These are phyloP conservation scores for Apiospora arundinis DNA, from an alignment of 2,329 filamentous ascomycete species.

Conservation along the genomic window DNA sequence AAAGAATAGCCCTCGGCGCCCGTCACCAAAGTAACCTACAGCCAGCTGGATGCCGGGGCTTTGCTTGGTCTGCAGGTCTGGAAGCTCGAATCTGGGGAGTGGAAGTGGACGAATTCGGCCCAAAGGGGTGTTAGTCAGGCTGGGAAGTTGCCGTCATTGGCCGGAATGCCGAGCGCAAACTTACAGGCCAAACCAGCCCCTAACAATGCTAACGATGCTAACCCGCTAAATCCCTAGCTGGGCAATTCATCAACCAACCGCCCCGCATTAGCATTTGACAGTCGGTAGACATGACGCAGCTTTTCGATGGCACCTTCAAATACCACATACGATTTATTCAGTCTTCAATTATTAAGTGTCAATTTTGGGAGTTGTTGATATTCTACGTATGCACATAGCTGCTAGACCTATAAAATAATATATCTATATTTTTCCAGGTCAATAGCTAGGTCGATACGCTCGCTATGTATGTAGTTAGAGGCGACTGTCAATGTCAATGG, in stretches of 20 bases:
- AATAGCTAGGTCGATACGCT: too few species aligned
- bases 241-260: background rate
- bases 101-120: slow-evolving; percentile 40
- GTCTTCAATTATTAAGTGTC: too few species aligned
- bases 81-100: slow-evolving; percentile 23
- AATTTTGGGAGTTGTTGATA: too few species aligned
- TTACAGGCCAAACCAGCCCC: background rate
- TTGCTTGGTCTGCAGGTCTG: background rate
- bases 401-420: too few species aligned
- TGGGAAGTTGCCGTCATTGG: slow-evolving; percentile 47
- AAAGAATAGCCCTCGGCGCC: slow-evolving; percentile 24
- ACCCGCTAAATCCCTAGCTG: background rate
- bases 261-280: slow-evolving; percentile 32
- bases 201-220: background rate
- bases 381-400: too few species aligned
- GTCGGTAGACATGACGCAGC: slow-evolving; percentile 25
- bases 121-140: slow-evolving; percentile 41
- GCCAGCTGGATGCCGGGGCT: background rate
- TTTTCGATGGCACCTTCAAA: too few species aligned
- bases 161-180: slow-evolving; percentile 49
- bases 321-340: too few species aligned
- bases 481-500: too few species aligned
- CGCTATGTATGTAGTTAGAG: too few species aligned
- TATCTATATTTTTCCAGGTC: too few species aligned
- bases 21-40: background rate